Percentiles rank a stretch among this genome's conserved stretches.
These are phyloP conservation scores for Phytophthora tubulina DNA, from an alignment of 352 stramenopile genomes.

Conservation along the genomic window DNA sequence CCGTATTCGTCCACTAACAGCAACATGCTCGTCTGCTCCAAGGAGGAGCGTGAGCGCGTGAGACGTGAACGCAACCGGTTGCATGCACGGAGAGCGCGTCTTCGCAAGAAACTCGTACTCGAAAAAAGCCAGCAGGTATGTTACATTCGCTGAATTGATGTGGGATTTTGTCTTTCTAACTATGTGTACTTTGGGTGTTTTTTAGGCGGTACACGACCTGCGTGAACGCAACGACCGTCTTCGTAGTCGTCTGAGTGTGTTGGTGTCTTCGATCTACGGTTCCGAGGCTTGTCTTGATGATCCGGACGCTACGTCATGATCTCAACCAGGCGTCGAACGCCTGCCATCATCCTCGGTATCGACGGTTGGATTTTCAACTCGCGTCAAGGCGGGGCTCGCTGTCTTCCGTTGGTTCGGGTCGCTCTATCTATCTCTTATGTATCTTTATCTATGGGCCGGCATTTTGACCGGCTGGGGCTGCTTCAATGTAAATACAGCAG, in stretches of 20 bases:
- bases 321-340: conserved; percentile 19
- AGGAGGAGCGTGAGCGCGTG: conserved; percentile 77
- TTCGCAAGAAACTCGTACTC: conserved; percentile 86
- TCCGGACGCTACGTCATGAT: conserved; percentile 42
- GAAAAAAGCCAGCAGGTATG: conserved; percentile 78
- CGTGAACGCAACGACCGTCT: conserved; percentile 73
- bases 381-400: not conserved
- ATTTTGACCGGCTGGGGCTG: conserved; percentile 40
- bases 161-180: conserved; percentile 7
- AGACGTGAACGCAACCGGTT: conserved; percentile 80
- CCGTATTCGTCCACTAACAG: conserved; percentile 37
- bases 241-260: conserved; percentile 58
- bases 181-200: conserved; percentile 9
- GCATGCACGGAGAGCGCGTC: conserved; percentile 73
- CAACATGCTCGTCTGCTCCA: conserved; percentile 56
- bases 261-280: conserved; percentile 79
- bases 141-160: not conserved
- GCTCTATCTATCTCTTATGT: conserved; percentile 51
- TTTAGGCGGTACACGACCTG: conserved; percentile 68
- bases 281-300: conserved; percentile 39
- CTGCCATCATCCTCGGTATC: conserved; percentile 26
- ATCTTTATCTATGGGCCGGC: conserved; percentile 48
- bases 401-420: conserved; percentile 19
- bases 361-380: conserved; percentile 27
- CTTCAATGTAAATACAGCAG: conserved; percentile 53